Evolutionary conservation across 805 yeast genomes (phyloP), one percentile per base, ranked within the genome.

Genomic region (Candida fluviatilis): DNA sequence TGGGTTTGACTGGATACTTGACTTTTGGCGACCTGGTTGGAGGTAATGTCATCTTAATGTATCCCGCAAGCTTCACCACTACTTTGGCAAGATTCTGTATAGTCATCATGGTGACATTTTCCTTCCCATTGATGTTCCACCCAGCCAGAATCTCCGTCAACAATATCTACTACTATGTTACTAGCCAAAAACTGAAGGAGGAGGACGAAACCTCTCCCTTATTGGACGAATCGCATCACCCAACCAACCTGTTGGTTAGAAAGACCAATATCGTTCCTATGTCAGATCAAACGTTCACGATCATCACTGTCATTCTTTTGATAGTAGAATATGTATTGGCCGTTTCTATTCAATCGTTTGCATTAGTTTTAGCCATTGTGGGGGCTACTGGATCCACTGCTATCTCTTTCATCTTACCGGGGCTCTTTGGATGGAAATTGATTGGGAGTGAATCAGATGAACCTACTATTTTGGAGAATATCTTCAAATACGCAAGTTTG

Each of bases 321-420:
- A 27, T 71, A 0, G 51, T 69, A 4, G 78, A 88, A 34, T 88
- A 83, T 54, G 38, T 66, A 1, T 65, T 83, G 7, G 93, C 96
- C 0, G 61, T 82, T 25, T 58, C 77, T 3, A 82, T 89, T 21
- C 66, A 66, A 11, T 86, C 95, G 0, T 76, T 89, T 48, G 95
- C 91, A 18, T 75, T 81, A 34, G 90, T 90, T 11, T 65, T 89
- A 48, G 89, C 95, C 1, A 68, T 89, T 46, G 95, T 89, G 3
- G 97, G 97, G 2, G 85, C 96, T 1, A 88, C 96, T 0, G 96
- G 96, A 0, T 86, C 95, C 1, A 89, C 96, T 0, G 78, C 95
- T 4, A 88, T 90, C 36, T 88, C 96, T 10, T 89, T 89, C 55
- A 88, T 87, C 19, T 69, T 89, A 34, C 97, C 97, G 0, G 96